Evolutionary conservation across 2,329 filamentous ascomycete genomes (phyloP), one percentile per base, ranked within the genome.

Genomic region (Colletotrichum paranaense): DNA sequence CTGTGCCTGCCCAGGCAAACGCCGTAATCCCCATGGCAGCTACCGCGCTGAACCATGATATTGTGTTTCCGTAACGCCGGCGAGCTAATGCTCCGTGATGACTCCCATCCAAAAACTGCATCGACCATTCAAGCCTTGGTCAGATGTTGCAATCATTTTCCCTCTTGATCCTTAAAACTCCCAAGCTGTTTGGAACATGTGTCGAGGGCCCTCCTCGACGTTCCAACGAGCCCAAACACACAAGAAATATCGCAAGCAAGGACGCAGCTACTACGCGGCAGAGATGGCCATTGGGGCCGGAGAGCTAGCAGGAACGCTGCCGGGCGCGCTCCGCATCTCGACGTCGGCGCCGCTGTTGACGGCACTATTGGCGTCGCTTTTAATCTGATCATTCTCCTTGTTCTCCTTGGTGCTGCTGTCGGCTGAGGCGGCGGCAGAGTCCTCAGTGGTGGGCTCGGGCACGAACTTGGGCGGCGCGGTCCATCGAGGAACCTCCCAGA

Each of bases 401-500:
- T 91, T 91, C 80, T 92, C 89, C 80, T 94, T 91, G 78, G 87
- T 89, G 83, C 89, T 91, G 78, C 86, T 83, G 73, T 87, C 86
- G 57, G 83, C 85, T 5, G 88, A 88, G 2, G 83, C 82, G 2
- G 82, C 82, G 11, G 84, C 81, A 19, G 86, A 87, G 14, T 86
- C 86, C 60, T 88, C 87, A 0, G 84, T 80, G 28, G 81, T 79
- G 3, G 86, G 85, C 62, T 88, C 85, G 6, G 84, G 84, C 28
- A 82, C 80, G 30, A 87, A 83, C 81, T 89, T 91, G n/a, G 88
- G 84, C 38, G 93, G 93, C 42, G 94, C 93, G 65, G 91, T 92
- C 95, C 96, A 98, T 68, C 94, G 92, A 24, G 92, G 89, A 59
- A 98, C 88, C 75, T 93, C 90, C 95, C 95, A 98, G 38, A 90